Percentiles rank a stretch among this genome's conserved stretches.
phyloP scores from a whole-genome alignment of 2,329 filamentous ascomycete genomes.

The Exophiala oligosperma region DNA sequence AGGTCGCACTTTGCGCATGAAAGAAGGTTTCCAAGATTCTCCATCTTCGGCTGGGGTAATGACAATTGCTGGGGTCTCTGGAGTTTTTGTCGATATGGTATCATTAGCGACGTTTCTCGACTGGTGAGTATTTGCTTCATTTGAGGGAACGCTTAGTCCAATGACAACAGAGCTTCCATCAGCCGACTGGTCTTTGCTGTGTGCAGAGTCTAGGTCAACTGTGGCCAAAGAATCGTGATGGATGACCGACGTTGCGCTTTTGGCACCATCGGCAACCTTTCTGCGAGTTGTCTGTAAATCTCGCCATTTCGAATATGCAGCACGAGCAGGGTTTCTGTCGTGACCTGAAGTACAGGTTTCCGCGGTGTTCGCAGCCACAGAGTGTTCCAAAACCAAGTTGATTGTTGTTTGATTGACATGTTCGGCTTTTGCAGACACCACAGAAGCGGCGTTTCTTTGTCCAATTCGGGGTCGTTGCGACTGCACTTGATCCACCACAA shows the following conservation, averaged over 20 bases:
- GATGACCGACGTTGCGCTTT: neutral
- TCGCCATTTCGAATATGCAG: conserved; percentile 4
- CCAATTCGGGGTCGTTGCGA: conserved; percentile 23
- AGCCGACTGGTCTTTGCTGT: conserved; percentile 37
- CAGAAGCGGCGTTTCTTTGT: conserved; percentile 18
- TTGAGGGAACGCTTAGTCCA: conserved; percentile 42
- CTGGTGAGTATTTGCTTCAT: conserved; percentile 32
- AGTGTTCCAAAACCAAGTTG: neutral
- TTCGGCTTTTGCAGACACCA: conserved; percentile 26
- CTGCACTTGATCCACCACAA: conserved; percentile 24
- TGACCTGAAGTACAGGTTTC: neutral
- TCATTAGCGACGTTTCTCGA: conserved; percentile 28
- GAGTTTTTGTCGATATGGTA: conserved; percentile 35
- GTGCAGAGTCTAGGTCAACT: neutral
- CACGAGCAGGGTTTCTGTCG: neutral
- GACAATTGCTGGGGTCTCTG: conserved; percentile 47
- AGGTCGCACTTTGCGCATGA: conserved; percentile 25
- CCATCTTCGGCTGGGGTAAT: conserved; percentile 47
- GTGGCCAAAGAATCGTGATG: neutral
- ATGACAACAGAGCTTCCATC: conserved; percentile 49
- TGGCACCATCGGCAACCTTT: neutral
- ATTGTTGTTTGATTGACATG: conserved; percentile 12
- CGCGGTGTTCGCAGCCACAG: neutral
- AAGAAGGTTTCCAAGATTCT: conserved; percentile 35
- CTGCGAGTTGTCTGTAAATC: conserved; percentile 14